phyloP scores from a whole-genome alignment of 2,329 filamentous ascomycete genomes.

The Monilinia fructicola region DNA sequence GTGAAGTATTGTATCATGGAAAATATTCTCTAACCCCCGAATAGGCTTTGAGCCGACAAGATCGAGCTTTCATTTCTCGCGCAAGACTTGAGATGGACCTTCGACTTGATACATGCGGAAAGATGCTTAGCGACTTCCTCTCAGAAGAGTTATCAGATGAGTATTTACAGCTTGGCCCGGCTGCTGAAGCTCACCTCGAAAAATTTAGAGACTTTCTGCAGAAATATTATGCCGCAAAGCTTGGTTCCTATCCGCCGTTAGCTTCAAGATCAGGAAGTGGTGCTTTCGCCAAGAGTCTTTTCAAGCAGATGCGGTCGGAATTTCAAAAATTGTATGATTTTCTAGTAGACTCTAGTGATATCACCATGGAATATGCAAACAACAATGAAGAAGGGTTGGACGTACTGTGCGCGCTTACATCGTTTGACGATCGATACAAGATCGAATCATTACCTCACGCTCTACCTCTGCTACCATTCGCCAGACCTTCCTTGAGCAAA shows the following conservation, averaged over 20 bases:
- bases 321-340: slow-evolving; percentile 71
- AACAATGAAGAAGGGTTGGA: slow-evolving; percentile 66
- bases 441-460: slow-evolving; percentile 62
- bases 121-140: slow-evolving; percentile 65
- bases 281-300: slow-evolving; percentile 58
- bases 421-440: slow-evolving; percentile 62
- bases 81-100: slow-evolving; percentile 64
- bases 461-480: slow-evolving; percentile 57
- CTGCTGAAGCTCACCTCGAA: slow-evolving; percentile 66
- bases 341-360: slow-evolving; percentile 61
- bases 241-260: slow-evolving; percentile 65
- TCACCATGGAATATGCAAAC: slow-evolving; percentile 46
- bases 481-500: background rate
- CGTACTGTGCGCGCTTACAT: slow-evolving; percentile 64
- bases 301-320: slow-evolving; percentile 63
- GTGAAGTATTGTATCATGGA: background rate
- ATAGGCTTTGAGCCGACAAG: slow-evolving; percentile 52
- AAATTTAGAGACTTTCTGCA: slow-evolving; percentile 69
- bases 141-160: slow-evolving; percentile 67
- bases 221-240: slow-evolving; percentile 62
- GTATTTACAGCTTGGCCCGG: slow-evolving; percentile 61
- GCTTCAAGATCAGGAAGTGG: slow-evolving; percentile 47
- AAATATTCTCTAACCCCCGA: slow-evolving; percentile 20
- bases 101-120: slow-evolving; percentile 57
- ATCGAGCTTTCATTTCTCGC: slow-evolving; percentile 64